phyloP scores from a whole-genome alignment of 768 basidiomycete genomes.

The Kwoniella shandongensis region DNA sequence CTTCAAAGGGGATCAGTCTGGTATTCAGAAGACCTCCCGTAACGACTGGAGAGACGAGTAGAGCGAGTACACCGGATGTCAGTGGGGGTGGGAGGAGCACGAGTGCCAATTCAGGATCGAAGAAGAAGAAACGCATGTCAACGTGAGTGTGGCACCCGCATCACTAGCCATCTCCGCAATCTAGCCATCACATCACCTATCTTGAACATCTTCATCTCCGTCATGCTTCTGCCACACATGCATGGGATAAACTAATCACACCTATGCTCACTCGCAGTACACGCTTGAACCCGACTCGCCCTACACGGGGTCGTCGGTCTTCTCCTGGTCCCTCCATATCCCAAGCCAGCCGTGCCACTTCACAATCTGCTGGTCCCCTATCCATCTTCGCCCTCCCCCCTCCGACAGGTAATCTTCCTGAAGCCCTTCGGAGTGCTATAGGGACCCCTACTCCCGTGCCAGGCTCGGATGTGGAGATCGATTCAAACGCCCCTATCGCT shows the following conservation, averaged over 20 bases:
- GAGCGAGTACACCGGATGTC: slow-evolving; percentile 13
- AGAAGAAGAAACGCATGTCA: slow-evolving; percentile 19
- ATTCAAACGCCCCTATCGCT: not conserved
- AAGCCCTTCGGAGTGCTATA: slow-evolving; percentile 23
- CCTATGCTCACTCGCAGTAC: slow-evolving; percentile 3
- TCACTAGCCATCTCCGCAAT: not conserved
- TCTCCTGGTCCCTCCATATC: slow-evolving; percentile 14
- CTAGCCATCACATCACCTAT: slow-evolving; percentile 3
- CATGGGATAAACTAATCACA: not conserved
- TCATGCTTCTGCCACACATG: not conserved
- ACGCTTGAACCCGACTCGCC: not conserved
- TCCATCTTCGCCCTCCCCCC: slow-evolving; percentile 30
- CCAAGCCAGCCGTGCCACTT: not conserved
- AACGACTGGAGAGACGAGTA: not conserved
- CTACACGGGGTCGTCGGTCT: slow-evolving; percentile 10
- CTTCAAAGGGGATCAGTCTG: slow-evolving; percentile 18
- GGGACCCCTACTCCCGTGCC: not conserved
- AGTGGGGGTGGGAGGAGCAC: not conserved
- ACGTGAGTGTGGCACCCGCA: slow-evolving; percentile 25
- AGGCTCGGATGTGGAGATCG: not conserved
- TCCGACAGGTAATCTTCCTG: slow-evolving; percentile 20
- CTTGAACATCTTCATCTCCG: slow-evolving; percentile 3
- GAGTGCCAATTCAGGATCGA: slow-evolving; percentile 7
- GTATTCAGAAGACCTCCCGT: slow-evolving; percentile 22
- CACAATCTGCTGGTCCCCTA: slow-evolving; percentile 7